These are phyloP conservation scores for Hymenochaete sp. DNA, from an alignment of 1,284 basidiomycete genomes.

Conservation along the genomic window DNA sequence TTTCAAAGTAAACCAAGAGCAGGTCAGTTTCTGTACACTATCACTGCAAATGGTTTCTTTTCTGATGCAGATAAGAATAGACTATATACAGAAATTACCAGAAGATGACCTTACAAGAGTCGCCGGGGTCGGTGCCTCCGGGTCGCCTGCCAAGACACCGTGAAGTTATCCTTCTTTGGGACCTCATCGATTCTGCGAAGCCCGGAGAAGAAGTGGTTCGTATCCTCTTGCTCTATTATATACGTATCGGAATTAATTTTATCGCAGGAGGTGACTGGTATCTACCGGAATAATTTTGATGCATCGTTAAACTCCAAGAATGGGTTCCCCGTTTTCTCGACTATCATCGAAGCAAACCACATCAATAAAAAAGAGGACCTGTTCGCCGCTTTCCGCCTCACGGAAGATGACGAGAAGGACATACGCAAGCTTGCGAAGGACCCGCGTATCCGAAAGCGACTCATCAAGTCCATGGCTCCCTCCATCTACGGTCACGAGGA, in stretches of 20 bases:
- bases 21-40: slow-evolving; percentile 44
- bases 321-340: slow-evolving; percentile 98
- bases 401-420: slow-evolving; percentile 92
- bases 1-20: slow-evolving; percentile 94
- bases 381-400: slow-evolving; percentile 92
- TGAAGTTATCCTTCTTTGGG: slow-evolving; percentile 96
- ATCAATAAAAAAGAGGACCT: slow-evolving; percentile 95
- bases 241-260: slow-evolving; percentile 17
- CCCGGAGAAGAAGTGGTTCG: slow-evolving; percentile 95
- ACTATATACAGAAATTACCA: slow-evolving; percentile 99
- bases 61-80: slow-evolving; percentile 34
- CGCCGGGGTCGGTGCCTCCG: slow-evolving; percentile 95
- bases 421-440: slow-evolving; percentile 84
- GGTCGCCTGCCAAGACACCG: slow-evolving; percentile 94
- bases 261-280: slow-evolving; percentile 83
- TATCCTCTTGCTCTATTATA: slow-evolving; percentile 18
- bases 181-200: slow-evolving; percentile 95
- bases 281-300: slow-evolving; percentile 99
- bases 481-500: slow-evolving; percentile 99
- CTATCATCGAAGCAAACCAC: slow-evolving; percentile 95
- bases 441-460: slow-evolving; percentile 91
- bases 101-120: slow-evolving; percentile 98
- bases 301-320: slow-evolving; percentile 97
- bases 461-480: slow-evolving; percentile 96
- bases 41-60: background rate